A percentile compares a stretch with the other conserved stretches of the same genome.
These are phyloP conservation scores for Paraphaeosphaeria minitans DNA, from an alignment of 2,329 filamentous ascomycete genomes.

Conservation along the genomic window DNA sequence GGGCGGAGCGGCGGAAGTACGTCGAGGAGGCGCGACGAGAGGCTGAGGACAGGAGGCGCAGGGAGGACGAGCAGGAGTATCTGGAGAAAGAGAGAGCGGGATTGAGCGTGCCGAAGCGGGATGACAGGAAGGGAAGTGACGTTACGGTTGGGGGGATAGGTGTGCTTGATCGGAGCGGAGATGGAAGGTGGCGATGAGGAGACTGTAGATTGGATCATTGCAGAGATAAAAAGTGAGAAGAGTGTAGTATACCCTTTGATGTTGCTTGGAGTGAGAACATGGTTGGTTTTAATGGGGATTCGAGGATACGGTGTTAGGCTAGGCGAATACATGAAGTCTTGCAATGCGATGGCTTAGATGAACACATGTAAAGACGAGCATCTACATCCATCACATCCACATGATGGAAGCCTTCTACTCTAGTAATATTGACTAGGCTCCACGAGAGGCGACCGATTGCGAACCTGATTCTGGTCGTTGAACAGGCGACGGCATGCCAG, in stretches of 20 bases:
- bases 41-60: constrained; percentile 21
- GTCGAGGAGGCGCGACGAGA: constrained; percentile 32
- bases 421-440: not conserved
- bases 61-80: constrained; percentile 22
- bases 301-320: too few relatives aligned
- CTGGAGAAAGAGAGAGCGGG: constrained; percentile 38
- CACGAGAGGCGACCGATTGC: not conserved
- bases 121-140: constrained; percentile 29
- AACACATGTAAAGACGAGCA: too few relatives aligned
- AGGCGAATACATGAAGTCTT: too few relatives aligned
- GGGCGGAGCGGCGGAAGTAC: constrained; percentile 32
- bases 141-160: constrained; percentile 33
- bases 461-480: not conserved
- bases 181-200: constrained; percentile 7
- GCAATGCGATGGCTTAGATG: too few relatives aligned
- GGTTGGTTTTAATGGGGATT: too few relatives aligned
- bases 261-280: not conserved
- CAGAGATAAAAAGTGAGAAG: not conserved
- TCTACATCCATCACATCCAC: too few relatives aligned
- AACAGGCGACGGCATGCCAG: not conserved
- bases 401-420: not conserved
- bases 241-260: not conserved
- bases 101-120: constrained; percentile 17
- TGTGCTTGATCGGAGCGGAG: constrained; percentile 31
- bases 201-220: not conserved